phyloP scores from a whole-genome alignment of 129 eudicot species.

The Escallonia rubra region DNA sequence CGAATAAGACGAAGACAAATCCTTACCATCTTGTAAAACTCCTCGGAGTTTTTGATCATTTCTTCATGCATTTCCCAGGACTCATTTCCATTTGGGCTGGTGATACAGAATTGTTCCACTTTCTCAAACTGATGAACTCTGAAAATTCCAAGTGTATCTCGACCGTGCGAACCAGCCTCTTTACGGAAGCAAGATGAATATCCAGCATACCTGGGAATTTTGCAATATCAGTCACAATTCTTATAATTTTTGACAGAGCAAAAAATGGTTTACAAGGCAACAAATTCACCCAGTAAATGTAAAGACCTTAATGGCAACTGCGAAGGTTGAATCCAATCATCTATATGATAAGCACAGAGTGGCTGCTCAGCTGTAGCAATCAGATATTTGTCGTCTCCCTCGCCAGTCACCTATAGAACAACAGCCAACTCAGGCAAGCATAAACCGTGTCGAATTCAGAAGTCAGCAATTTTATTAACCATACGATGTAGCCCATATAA shows the following conservation, averaged over 20 bases:
- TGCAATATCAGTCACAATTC: background rate
- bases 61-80: conserved; percentile 97
- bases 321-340: conserved; percentile 48
- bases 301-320: conserved; percentile 39
- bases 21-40: conserved; percentile 69
- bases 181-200: conserved; percentile 95
- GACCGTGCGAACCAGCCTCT: conserved; percentile 97
- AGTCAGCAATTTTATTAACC: too few species aligned
- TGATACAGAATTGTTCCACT: conserved; percentile 84
- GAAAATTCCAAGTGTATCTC: conserved; percentile 94
- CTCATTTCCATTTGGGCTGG: conserved; percentile 70
- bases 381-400: conserved; percentile 52
- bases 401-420: conserved; percentile 38
- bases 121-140: conserved; percentile 97
- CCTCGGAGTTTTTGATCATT: conserved; percentile 77
- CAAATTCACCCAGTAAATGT: background rate
- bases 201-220: conserved; percentile 74
- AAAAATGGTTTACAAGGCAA: too few species aligned
- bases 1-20: background rate
- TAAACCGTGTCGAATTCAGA: background rate
- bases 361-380: conserved; percentile 62
- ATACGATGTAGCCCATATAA: too few species aligned
- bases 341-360: conserved; percentile 47
- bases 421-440: conserved; percentile 1
- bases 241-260: too few species aligned